Percentiles rank a stretch among this genome's conserved stretches.
phyloP scores from a whole-genome alignment of 2,329 filamentous ascomycete genomes.

The Mycogone perniciosa region DNA sequence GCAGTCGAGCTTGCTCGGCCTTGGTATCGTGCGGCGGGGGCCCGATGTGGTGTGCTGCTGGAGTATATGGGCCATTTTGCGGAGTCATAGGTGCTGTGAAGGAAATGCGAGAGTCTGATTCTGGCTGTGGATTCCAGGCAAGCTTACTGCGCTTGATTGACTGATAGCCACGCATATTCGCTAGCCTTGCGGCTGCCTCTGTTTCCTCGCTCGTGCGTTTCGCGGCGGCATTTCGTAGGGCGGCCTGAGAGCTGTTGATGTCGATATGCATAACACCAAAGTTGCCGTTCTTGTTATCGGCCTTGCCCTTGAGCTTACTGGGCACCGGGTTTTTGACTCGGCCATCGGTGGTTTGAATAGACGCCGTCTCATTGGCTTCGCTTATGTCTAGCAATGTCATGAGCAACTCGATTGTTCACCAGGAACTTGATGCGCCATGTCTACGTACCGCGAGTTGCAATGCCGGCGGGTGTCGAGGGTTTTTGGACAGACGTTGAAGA shows the following conservation, averaged over 20 bases:
- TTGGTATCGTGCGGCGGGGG: conserved; percentile 44
- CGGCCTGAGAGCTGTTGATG: conserved; percentile 38
- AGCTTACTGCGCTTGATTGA: conserved; percentile 40
- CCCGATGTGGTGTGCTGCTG: conserved; percentile 10
- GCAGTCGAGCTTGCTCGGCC: conserved; percentile 52
- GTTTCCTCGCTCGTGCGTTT: conserved; percentile 58
- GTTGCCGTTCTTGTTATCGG: conserved; percentile 50
- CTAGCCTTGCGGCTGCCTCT: conserved; percentile 50
- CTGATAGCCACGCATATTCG: conserved; percentile 48
- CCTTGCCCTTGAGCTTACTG: conserved; percentile 55
- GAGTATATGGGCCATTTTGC: conserved; percentile 8
- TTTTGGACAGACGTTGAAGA: conserved; percentile 1
- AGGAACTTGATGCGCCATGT: not conserved
- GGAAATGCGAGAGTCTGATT: conserved; percentile 6
- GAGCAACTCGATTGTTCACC: conserved; percentile 1
- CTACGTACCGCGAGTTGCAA: conserved; percentile 12
- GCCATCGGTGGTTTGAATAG: conserved; percentile 22
- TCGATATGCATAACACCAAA: conserved; percentile 60
- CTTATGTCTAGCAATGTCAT: conserved; percentile 6
- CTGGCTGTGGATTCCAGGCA: conserved; percentile 20
- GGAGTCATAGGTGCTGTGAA: conserved; percentile 6
- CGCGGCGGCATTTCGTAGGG: conserved; percentile 47
- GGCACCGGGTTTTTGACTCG: conserved; percentile 50
- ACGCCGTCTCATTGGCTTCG: conserved; percentile 7
- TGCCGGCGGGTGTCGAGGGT: conserved; percentile 6